Base-by-base conservation (phyloP, 345 rosid species). In the Raphanus sativus region DNA sequence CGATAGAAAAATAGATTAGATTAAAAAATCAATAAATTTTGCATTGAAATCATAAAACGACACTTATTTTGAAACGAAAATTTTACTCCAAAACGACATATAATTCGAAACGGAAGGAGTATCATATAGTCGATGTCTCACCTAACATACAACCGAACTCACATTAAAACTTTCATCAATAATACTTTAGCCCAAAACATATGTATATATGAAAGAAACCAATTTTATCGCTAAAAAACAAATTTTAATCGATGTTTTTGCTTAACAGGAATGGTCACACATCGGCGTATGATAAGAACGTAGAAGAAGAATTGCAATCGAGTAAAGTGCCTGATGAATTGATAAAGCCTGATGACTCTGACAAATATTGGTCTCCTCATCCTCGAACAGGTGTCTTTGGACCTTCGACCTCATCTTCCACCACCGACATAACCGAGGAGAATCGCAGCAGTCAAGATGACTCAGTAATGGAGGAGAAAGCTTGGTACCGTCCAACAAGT, bases 401-500 rank as follows among this genome's bases (percentile, higher is more conserved):
- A 56, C 98, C 97, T 17, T 86, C 86, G 21, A 21, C 21, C 7
- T 66, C 62, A 11, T 36, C 65, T 15, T 5, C 32, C 69, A 21
- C 62, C 4, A 64, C 62, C 6, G 8, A 55, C 42, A 36, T 36
- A 25, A 10, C 84, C 0, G 83, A 81, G 16, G 77, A 77, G 13
- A 60, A 17, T 33, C 3, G 80, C 64, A 2, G 81, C 60, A 10
- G 65, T n/a, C 50, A 67, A 8, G 63, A 38, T 28, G 36, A 82
- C 28, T 61, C 90, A 0, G 85, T 74, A 58, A 36, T 86, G 80
- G 94, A 92, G 77, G 91, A 90, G 82, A 85, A 84, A 77, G 96
- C 96, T 3, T 90, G 94, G 93, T 92, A 90, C 77, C 96, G 98
- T 61, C 93, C 94, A 55, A 90, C 98, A 5, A 87, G 90, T 67